Evolutionary conservation across 148 eudicot species (phyloP).

Genomic region (Rhododendron ovatum): DNA sequence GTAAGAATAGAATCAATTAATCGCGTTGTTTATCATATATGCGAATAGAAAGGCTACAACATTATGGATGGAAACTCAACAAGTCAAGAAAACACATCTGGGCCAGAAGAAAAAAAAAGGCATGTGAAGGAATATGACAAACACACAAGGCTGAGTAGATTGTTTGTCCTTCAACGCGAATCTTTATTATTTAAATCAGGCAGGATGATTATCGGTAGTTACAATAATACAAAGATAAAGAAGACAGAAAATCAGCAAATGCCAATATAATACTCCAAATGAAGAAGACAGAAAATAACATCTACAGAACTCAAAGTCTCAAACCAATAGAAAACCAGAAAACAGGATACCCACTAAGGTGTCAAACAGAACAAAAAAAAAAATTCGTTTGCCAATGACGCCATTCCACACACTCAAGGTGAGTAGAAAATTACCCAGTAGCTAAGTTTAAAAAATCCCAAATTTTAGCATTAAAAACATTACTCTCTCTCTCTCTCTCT

Average conservation of each 20-base stretch:
- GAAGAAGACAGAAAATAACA: slow-evolving; percentile 9
- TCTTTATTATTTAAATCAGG: slow-evolving; percentile 10
- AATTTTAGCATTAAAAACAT: neutral
- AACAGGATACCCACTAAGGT: neutral
- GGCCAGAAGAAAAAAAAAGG: neutral
- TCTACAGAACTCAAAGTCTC: neutral
- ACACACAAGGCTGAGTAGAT: slow-evolving; percentile 14
- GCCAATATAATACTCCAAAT: slow-evolving; percentile 11
- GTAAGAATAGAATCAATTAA: slow-evolving; percentile 22
- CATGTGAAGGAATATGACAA: slow-evolving; percentile 35
- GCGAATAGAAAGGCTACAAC: neutral
- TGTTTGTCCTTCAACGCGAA: slow-evolving; percentile 19
- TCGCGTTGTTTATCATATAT: slow-evolving; percentile 15
- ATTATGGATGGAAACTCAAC: neutral
- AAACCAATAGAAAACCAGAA: neutral
- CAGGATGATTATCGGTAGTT: neutral
- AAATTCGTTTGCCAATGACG: neutral
- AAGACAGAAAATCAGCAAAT: slow-evolving; percentile 7
- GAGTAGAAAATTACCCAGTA: neutral
- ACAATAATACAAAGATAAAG: neutral
- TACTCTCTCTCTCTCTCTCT: too few species aligned
- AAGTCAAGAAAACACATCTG: slow-evolving; percentile 11
- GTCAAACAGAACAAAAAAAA: neutral
- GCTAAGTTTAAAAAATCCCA: neutral
- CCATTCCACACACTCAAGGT: neutral